Percentiles rank a stretch among this genome's conserved stretches.
These are phyloP conservation scores for Protomyces arabidopsidicola DNA, from an alignment of 1,139 yeast species.

Conservation along the genomic window DNA sequence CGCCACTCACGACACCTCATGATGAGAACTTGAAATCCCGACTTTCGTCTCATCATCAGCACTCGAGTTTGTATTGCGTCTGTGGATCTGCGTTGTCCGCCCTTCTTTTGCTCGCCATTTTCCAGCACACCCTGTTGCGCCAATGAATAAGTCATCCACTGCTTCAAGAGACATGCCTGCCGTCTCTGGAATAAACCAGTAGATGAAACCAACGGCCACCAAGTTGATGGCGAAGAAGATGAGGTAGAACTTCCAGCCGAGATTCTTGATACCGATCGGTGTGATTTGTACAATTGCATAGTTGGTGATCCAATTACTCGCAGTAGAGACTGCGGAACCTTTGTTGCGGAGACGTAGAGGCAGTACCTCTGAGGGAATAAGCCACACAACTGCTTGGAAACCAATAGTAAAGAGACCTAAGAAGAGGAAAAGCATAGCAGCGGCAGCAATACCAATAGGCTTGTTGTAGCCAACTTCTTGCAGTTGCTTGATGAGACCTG, in stretches of 20 bases:
- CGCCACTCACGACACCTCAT: not conserved
- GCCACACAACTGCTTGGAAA: constrained; percentile 32
- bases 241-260: constrained; percentile 47
- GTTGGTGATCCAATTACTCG: constrained; percentile 32
- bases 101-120: not conserved
- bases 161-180: constrained; percentile 30
- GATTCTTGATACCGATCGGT: constrained; percentile 48
- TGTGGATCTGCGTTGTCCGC: not conserved
- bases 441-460: constrained; percentile 31
- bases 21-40: not conserved
- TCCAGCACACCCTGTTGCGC: not conserved
- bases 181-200: constrained; percentile 86
- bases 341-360: constrained; percentile 32
- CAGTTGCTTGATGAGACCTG: constrained; percentile 6
- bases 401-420: constrained; percentile 32
- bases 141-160: constrained; percentile 29
- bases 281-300: constrained; percentile 42
- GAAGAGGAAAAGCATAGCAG: constrained; percentile 31
- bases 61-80: not conserved
- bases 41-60: not conserved
- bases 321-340: constrained; percentile 32
- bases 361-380: constrained; percentile 32
- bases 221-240: constrained; percentile 45
- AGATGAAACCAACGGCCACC: constrained; percentile 46
- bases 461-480: constrained; percentile 8